Evolutionary conservation across 441 rosid genomes (phyloP).

Genomic region (Brassica balearica): DNA sequence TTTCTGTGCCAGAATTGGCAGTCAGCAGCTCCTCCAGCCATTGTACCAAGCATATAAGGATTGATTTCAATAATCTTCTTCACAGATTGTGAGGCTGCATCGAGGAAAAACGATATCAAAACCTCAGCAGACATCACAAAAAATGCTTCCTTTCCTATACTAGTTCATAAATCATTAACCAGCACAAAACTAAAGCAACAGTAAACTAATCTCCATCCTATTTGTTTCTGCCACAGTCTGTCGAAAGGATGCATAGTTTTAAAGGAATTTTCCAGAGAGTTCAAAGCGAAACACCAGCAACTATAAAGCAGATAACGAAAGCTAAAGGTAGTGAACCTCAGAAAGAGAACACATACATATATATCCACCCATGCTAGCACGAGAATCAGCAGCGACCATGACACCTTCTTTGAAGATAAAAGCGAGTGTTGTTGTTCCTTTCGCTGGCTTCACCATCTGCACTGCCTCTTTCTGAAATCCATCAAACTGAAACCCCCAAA

Average conservation of each 20-base stretch:
- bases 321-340: background rate
- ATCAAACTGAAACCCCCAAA: slow-evolving; percentile 68
- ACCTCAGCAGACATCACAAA: slow-evolving; percentile 20
- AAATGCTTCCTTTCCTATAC: slow-evolving; percentile 3
- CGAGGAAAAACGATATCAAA: background rate
- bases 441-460: slow-evolving; percentile 90
- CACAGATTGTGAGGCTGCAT: slow-evolving; percentile 93
- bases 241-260: background rate
- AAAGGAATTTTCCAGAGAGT: background rate
- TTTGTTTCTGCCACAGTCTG: background rate
- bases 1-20: slow-evolving; percentile 99
- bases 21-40: slow-evolving; percentile 99
- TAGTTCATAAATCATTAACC: background rate
- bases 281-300: slow-evolving; percentile 1
- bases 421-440: slow-evolving; percentile 97
- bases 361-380: slow-evolving; percentile 99
- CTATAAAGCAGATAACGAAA: background rate
- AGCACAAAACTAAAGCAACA: slow-evolving; percentile 16
- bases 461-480: slow-evolving; percentile 82
- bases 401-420: slow-evolving; percentile 93
- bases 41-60: slow-evolving; percentile 98
- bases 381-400: slow-evolving; percentile 98
- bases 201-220: slow-evolving; percentile 18
- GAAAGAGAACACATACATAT: slow-evolving; percentile 65
- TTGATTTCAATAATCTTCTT: slow-evolving; percentile 98